Evolutionary conservation across 176 grass and related monocot species (phyloP).

Genomic region (Bromus sterilis): DNA sequence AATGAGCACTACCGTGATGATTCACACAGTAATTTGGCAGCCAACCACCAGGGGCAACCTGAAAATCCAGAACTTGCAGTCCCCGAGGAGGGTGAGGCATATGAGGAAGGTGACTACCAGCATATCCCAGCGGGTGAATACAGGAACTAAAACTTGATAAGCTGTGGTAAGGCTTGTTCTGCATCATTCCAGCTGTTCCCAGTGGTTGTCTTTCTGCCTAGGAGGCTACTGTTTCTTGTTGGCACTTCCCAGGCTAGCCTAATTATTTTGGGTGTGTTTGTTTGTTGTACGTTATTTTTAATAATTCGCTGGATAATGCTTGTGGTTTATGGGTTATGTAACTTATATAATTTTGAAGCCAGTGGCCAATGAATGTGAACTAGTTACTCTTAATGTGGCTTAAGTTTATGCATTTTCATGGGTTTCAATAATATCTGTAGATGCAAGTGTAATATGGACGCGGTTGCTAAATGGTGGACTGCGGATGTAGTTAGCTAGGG

Average conservation of each 20-base stretch:
- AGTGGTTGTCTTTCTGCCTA: not conserved
- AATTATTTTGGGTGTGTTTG: not conserved
- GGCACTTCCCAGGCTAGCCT: not conserved
- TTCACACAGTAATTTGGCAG: constrained; percentile 6
- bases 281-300: constrained; percentile 15
- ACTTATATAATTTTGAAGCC: not conserved
- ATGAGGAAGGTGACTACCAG: constrained; percentile 33
- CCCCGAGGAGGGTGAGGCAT: constrained; percentile 54
- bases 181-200: not conserved
- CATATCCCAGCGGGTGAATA: constrained; percentile 29
- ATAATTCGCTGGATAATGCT: not conserved
- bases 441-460: not conserved
- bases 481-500: not conserved
- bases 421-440: not conserved
- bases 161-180: not conserved
- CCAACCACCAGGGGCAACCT: constrained; percentile 1
- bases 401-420: not conserved
- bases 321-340: not conserved
- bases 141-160: constrained; percentile 2
- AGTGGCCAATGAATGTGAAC: not conserved
- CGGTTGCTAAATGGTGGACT: not conserved
- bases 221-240: not conserved
- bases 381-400: not conserved
- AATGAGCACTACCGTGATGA: constrained; percentile 2
- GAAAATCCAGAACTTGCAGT: constrained; percentile 19